phyloP scores from a whole-genome alignment of 2,329 filamentous ascomycete genomes.

The Mycosphaerella sp. region DNA sequence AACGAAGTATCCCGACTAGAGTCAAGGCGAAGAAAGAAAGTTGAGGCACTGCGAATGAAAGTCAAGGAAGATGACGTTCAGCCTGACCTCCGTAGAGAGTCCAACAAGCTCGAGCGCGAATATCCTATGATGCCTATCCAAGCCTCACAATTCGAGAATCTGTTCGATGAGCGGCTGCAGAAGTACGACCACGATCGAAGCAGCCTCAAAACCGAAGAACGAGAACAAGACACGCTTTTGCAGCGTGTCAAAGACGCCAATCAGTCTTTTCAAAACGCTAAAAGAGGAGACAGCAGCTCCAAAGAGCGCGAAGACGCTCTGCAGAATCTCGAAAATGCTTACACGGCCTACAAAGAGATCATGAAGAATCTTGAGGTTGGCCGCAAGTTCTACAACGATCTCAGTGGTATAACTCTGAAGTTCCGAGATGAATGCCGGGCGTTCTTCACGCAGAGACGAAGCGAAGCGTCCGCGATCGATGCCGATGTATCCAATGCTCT shows the following conservation, averaged over 20 bases:
- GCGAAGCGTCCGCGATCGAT: constrained; percentile 74
- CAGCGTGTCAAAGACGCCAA: constrained; percentile 68
- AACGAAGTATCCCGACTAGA: constrained; percentile 84
- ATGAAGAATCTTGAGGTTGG: constrained; percentile 85
- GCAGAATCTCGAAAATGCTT: constrained; percentile 83
- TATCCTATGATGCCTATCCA: constrained; percentile 80
- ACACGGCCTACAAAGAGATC: constrained; percentile 94
- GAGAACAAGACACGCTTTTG: constrained; percentile 68
- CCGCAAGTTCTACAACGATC: constrained; percentile 93
- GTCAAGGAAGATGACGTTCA: constrained; percentile 82
- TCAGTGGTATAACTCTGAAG: constrained; percentile 76
- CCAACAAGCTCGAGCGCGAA: constrained; percentile 75
- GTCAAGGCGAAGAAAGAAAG: constrained; percentile 68
- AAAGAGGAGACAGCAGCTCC: constrained; percentile 59
- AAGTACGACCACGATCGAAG: constrained; percentile 74
- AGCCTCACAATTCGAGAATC: constrained; percentile 82
- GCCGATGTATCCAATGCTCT: constrained; percentile 58
- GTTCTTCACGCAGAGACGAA: constrained; percentile 73
- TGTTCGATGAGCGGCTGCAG: constrained; percentile 77
- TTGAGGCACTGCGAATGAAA: constrained; percentile 72
- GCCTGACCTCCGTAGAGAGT: constrained; percentile 73
- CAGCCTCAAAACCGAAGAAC: constrained; percentile 64
- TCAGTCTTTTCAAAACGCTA: constrained; percentile 67
- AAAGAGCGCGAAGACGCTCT: constrained; percentile 78
- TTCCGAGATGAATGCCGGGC: constrained; percentile 75